Conservation (phyloP, 2,329 filamentous ascomycete species). For the Colletotrichum cereale region DNA sequence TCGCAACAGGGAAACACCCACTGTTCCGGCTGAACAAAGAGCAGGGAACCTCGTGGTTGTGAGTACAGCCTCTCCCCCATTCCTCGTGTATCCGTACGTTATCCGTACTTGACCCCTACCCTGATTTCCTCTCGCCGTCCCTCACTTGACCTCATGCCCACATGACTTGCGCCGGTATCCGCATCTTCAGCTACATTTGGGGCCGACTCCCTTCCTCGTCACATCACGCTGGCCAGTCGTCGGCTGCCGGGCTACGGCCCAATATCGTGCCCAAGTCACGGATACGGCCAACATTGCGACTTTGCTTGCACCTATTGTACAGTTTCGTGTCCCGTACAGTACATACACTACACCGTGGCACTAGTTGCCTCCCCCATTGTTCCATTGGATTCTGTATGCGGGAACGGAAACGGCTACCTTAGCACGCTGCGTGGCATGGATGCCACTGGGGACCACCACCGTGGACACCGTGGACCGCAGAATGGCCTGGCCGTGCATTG, state of each 20-base stretch:
- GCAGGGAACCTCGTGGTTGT: constrained; percentile 18
- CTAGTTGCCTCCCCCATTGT: constrained; percentile 23
- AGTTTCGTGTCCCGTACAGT: constrained; percentile 7
- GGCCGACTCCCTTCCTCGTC: not conserved
- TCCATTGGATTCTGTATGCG: constrained; percentile 35
- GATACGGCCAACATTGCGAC: not conserved
- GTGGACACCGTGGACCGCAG: constrained; percentile 29
- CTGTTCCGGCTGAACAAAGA: constrained; percentile 38
- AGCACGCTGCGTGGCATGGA: constrained; percentile 26
- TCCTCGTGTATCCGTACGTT: constrained; percentile 8
- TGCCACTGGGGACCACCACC: constrained; percentile 32
- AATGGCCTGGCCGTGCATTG: constrained; percentile 38
- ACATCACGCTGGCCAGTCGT: not conserved
- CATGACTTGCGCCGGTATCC: constrained; percentile 19
- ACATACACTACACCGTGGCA: not conserved
- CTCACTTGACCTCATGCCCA: constrained; percentile 24
- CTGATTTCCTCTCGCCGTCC: constrained; percentile 2
- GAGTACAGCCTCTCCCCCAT: constrained; percentile 6
- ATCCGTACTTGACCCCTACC: constrained; percentile 5
- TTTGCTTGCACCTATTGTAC: not conserved
- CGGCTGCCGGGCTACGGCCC: constrained; percentile 11
- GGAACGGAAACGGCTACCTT: constrained; percentile 37
- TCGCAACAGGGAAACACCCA: constrained; percentile 33
- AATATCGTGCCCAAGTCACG: constrained; percentile 14
- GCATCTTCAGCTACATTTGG: not conserved